Evolutionary conservation across 768 basidiomycete genomes (phyloP).

Genomic region (Daedalea quercina): DNA sequence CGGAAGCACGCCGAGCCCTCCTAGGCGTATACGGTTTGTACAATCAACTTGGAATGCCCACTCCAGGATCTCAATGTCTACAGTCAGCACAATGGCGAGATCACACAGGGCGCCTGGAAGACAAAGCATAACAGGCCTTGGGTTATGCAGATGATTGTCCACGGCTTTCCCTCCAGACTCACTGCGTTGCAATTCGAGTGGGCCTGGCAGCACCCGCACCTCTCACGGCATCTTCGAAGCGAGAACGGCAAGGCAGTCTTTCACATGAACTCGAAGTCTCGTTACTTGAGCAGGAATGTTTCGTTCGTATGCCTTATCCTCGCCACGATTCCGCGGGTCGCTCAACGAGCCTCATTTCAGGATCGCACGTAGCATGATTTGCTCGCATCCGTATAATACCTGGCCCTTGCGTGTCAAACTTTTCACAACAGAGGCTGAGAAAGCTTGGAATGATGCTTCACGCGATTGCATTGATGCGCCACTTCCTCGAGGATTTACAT

Average conservation of each 20-base stretch:
- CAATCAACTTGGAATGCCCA: background rate
- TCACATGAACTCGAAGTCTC: conserved; percentile 19
- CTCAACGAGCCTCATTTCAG: conserved; percentile 24
- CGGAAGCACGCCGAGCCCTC: conserved; percentile 64
- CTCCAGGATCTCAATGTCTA: background rate
- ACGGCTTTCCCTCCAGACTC: conserved; percentile 76
- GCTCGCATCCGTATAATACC: conserved; percentile 56
- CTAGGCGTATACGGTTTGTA: conserved; percentile 51
- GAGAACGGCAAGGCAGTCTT: conserved; percentile 34
- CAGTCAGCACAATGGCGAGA: conserved; percentile 82
- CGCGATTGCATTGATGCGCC: background rate
- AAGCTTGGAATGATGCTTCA: conserved; percentile 40
- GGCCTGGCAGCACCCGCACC: conserved; percentile 79
- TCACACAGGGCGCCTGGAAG: conserved; percentile 63
- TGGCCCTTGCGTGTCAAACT: conserved; percentile 75
- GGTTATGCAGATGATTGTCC: conserved; percentile 83
- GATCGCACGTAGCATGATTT: conserved; percentile 57
- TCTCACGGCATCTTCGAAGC: conserved; percentile 58
- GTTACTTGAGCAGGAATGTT: conserved; percentile 38
- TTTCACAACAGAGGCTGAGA: conserved; percentile 58
- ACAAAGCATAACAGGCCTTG: conserved; percentile 59
- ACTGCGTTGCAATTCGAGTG: conserved; percentile 78
- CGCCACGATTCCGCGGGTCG: background rate
- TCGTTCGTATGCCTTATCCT: conserved; percentile 27
- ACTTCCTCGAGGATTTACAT: conserved; percentile 49